These are phyloP conservation scores for Drechslerella dactyloides DNA, from an alignment of 2,329 filamentous ascomycete species.

Conservation along the genomic window DNA sequence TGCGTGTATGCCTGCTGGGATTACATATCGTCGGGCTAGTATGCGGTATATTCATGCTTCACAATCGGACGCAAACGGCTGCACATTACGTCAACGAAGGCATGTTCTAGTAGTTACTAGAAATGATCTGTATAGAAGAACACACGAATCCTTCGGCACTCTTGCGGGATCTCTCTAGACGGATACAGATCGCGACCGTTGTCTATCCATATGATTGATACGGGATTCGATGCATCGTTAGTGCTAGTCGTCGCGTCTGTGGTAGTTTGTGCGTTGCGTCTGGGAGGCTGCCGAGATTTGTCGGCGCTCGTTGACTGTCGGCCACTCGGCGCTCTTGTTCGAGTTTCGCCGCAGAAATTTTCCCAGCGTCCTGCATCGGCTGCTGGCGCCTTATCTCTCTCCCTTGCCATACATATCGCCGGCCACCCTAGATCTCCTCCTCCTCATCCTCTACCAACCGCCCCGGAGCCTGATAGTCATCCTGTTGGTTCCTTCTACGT, in stretches of 20 bases:
- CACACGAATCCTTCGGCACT: too few species aligned
- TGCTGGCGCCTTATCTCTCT: slow-evolving; percentile 6
- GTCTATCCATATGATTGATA: background rate
- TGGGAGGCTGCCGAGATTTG: slow-evolving; percentile 12
- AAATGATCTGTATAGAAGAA: too few species aligned
- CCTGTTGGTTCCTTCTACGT: too few species aligned
- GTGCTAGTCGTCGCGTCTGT: background rate
- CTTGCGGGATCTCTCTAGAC: too few species aligned
- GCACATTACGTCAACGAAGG: too few species aligned
- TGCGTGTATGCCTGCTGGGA: too few species aligned
- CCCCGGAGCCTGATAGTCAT: too few species aligned
- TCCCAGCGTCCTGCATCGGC: background rate
- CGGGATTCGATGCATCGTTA: background rate
- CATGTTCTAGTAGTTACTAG: too few species aligned
- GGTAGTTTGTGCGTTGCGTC: slow-evolving; percentile 24
- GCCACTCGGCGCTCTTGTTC: slow-evolving; percentile 8
- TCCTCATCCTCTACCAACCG: background rate
- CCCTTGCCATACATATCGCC: slow-evolving; percentile 2
- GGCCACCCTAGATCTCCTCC: background rate
- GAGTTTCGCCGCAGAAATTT: slow-evolving; percentile 48
- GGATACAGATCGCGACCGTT: too few species aligned
- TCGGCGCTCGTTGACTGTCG: background rate
- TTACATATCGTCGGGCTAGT: too few species aligned
- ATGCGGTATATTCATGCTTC: too few species aligned
- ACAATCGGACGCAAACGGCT: too few species aligned